phyloP scores from a whole-genome alignment of 371 early-diverging fungal genomes.

The Lichtheimia ramosa region DNA sequence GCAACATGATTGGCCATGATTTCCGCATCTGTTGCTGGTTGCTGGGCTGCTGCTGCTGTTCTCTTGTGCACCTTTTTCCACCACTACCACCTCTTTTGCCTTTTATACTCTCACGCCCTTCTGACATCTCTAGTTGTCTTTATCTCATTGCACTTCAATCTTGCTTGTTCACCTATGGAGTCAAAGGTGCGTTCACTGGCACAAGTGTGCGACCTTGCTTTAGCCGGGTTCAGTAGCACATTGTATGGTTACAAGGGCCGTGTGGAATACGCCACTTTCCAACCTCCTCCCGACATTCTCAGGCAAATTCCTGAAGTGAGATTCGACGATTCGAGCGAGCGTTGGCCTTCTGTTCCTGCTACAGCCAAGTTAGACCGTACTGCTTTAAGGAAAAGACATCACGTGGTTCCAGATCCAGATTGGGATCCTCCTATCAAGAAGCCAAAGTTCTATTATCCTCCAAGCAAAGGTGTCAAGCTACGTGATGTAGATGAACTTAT shows the following conservation, averaged over 20 bases:
- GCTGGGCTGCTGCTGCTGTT: too few relatives aligned
- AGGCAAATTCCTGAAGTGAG: slow-evolving; percentile 4
- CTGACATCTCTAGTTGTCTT: too few relatives aligned
- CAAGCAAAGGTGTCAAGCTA: slow-evolving; percentile 16
- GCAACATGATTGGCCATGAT: background rate
- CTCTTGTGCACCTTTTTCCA: too few relatives aligned
- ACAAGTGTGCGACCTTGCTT: background rate
- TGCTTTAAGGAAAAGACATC: slow-evolving; percentile 10
- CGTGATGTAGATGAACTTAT: slow-evolving; percentile 11
- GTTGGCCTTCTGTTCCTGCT: slow-evolving; percentile 12
- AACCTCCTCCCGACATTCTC: slow-evolving; percentile 13
- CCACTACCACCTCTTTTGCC: background rate
- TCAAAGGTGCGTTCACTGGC: slow-evolving; percentile 4
- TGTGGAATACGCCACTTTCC: slow-evolving; percentile 16
- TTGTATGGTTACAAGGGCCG: slow-evolving; percentile 13
- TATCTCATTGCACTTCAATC: too few relatives aligned
- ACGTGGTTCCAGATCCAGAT: slow-evolving; percentile 14
- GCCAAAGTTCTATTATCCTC: slow-evolving; percentile 2
- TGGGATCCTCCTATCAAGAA: slow-evolving; percentile 10
- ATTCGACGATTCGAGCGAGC: slow-evolving; percentile 6
- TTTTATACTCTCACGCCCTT: background rate
- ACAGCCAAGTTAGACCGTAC: slow-evolving; percentile 4
- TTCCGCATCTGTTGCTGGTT: too few relatives aligned
- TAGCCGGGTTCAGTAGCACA: slow-evolving; percentile 5
- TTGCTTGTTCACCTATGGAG: background rate